These are phyloP conservation scores for Fonsecaea erecta DNA, from an alignment of 2,329 filamentous ascomycete genomes.

Conservation along the genomic window DNA sequence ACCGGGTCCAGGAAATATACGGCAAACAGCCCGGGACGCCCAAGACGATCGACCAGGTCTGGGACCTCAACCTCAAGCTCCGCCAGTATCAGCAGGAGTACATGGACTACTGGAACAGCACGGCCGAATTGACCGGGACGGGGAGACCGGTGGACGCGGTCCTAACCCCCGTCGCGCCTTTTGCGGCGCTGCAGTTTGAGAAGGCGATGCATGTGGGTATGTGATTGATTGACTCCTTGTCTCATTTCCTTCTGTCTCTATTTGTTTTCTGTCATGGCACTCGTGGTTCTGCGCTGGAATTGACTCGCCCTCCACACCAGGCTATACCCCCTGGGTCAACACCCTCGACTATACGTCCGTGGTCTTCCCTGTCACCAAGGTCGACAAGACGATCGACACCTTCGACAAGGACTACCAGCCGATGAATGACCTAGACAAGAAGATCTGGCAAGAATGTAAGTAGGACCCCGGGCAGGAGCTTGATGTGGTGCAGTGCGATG, in stretches of 20 bases:
- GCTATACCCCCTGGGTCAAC: conserved; percentile 60
- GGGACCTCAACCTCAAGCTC: conserved; percentile 2
- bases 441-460: not conserved
- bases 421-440: conserved; percentile 50
- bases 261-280: too few species aligned
- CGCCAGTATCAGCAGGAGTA: conserved; percentile 18
- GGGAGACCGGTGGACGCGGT: not conserved
- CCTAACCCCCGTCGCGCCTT: not conserved
- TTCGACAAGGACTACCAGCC: conserved; percentile 44
- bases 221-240: not conserved
- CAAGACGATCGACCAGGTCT: not conserved
- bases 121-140: not conserved
- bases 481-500: too few species aligned
- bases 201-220: not conserved
- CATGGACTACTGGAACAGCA: conserved; percentile 31
- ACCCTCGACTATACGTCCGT: conserved; percentile 68
- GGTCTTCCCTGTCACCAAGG: conserved; percentile 62
- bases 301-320: not conserved
- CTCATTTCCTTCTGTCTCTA: not conserved
- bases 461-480: not conserved
- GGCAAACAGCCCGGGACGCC: not conserved
- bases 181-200: not conserved
- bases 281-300: not conserved
- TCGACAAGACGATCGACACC: conserved; percentile 49
- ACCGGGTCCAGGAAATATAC: not conserved